Evolutionary conservation across 176 grass and related monocot species (phyloP).

Genomic region (Eragrostis curvula): DNA sequence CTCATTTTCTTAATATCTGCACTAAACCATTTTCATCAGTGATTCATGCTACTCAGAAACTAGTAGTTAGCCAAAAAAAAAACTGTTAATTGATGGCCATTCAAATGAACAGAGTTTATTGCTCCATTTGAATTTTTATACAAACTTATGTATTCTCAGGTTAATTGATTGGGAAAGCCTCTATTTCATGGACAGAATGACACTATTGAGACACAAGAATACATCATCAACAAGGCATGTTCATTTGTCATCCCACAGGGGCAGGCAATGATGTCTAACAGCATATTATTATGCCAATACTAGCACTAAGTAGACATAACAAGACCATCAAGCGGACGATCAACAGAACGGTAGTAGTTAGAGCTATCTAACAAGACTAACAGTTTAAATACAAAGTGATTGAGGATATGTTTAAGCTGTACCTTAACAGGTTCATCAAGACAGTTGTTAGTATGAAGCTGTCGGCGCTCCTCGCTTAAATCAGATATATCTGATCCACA

Average conservation of each 20-base stretch:
- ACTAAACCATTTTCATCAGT: background rate
- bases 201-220: background rate
- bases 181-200: background rate
- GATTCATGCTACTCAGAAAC: background rate
- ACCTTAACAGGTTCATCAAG: conserved; percentile 71
- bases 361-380: conserved; percentile 16
- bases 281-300: background rate
- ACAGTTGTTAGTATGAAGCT: conserved; percentile 85
- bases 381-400: conserved; percentile 26
- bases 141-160: background rate
- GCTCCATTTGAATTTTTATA: background rate
- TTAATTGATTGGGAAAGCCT: conserved; percentile 5
- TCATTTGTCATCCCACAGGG: background rate
- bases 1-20: conserved; percentile 9
- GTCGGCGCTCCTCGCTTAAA: conserved; percentile 52
- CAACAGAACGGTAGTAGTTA: conserved; percentile 17
- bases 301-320: background rate
- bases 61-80: background rate
- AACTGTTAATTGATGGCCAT: background rate
- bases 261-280: background rate
- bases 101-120: conserved; percentile 6
- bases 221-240: background rate
- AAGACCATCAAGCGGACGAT: background rate
- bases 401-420: conserved; percentile 30
- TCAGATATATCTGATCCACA: conserved; percentile 81